Percentiles rank a stretch among this genome's conserved stretches.
Conservation (phyloP, 129 eudicot genomes). For the Chrysanthemum seticuspe region DNA sequence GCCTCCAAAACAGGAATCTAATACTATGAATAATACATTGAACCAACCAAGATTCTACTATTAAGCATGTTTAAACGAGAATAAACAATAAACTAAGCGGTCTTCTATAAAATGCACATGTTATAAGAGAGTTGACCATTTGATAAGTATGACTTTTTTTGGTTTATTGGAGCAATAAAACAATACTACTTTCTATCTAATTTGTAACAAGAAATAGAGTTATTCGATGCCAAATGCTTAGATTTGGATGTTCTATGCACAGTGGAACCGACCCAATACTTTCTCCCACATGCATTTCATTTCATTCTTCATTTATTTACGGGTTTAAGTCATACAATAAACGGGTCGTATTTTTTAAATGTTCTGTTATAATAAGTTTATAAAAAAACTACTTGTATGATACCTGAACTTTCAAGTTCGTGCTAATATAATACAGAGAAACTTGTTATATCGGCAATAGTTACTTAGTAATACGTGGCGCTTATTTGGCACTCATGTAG, state of each 20-base stretch:
- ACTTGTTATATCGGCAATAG: too few relatives aligned
- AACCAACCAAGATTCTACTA: conserved; percentile 18
- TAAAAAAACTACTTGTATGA: too few relatives aligned
- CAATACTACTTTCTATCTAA: not conserved
- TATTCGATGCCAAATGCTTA: conserved; percentile 20
- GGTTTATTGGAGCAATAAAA: conserved; percentile 19
- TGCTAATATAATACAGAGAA: too few relatives aligned
- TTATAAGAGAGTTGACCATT: conserved; percentile 17
- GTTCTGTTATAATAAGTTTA: too few relatives aligned
- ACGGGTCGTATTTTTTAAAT: too few relatives aligned
- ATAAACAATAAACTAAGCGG: not conserved
- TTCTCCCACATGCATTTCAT: conserved; percentile 21
- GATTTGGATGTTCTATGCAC: conserved; percentile 14
- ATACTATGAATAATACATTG: conserved; percentile 14
- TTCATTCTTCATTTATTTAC: too few relatives aligned
- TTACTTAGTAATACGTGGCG: too few relatives aligned
- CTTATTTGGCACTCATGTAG: too few relatives aligned
- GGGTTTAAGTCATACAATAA: too few relatives aligned
- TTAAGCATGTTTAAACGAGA: conserved; percentile 16
- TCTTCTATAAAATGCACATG: conserved; percentile 18
- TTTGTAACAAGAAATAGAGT: conserved; percentile 7
- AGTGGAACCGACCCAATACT: conserved; percentile 25
- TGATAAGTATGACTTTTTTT: not conserved
- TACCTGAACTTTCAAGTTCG: too few relatives aligned
- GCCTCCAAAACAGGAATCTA: conserved; percentile 20